A percentile compares a stretch with the other conserved stretches of the same genome.
phyloP scores from a whole-genome alignment of 2,329 filamentous ascomycete species.

The Paracoccidioides brasiliensis region DNA sequence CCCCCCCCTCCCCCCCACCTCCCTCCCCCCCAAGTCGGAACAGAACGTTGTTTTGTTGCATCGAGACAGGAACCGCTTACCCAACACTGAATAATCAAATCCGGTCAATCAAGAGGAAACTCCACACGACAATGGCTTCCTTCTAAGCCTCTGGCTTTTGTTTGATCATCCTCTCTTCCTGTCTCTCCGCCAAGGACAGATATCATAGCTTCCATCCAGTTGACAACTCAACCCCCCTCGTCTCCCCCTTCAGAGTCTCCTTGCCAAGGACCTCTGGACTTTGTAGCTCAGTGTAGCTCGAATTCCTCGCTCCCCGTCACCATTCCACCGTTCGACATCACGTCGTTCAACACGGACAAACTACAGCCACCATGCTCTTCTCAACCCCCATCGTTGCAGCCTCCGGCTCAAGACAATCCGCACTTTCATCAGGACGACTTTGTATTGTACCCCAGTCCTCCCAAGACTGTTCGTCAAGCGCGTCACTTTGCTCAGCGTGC shows the following conservation, averaged over 20 bases:
- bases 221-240: conserved; percentile 14
- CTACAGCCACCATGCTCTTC: conserved; percentile 36
- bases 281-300: conserved; percentile 30
- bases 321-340: conserved; percentile 29
- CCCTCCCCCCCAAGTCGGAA: too few relatives aligned
- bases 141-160: conserved; percentile 24
- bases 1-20: too few relatives aligned
- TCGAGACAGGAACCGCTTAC: too few relatives aligned
- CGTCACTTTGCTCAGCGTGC: conserved; percentile 23
- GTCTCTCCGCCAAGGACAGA: conserved; percentile 29
- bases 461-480: conserved; percentile 15
- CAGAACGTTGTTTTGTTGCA: too few relatives aligned
- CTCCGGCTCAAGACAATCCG: conserved; percentile 26
- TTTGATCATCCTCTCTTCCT: conserved; percentile 16
- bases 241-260: conserved; percentile 29
- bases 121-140: conserved; percentile 24
- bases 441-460: conserved; percentile 28
- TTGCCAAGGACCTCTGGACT: conserved; percentile 34
- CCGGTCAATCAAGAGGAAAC: neutral
- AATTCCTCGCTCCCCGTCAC: conserved; percentile 23
- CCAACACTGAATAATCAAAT: conserved; percentile 3
- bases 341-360: conserved; percentile 39
- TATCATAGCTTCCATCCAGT: conserved; percentile 28
- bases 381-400: conserved; percentile 31
- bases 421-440: conserved; percentile 28